Evolutionary conservation across 495 filamentous ascomycete genomes (phyloP).

Genomic region (Alectoria sarmentosa): DNA sequence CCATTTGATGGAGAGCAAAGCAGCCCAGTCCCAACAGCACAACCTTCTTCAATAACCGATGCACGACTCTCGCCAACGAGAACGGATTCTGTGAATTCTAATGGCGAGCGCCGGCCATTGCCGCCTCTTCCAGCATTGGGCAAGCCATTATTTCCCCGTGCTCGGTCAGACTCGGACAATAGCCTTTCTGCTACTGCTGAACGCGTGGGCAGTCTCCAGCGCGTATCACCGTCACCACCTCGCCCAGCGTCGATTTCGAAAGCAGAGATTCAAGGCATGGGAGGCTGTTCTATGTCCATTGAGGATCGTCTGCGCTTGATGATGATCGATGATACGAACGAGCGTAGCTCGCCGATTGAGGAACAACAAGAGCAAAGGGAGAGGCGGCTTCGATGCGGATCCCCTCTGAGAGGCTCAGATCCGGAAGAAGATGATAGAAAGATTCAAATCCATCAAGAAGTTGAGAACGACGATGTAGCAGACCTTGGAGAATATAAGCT

Average conservation of each 20-base stretch:
- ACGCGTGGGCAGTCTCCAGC: constrained; percentile 49
- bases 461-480: constrained; percentile 45
- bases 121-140: constrained; percentile 61
- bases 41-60: constrained; percentile 37
- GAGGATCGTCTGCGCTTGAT: constrained; percentile 77
- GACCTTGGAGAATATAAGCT: constrained; percentile 55
- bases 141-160: constrained; percentile 30
- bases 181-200: constrained; percentile 57
- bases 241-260: constrained; percentile 55
- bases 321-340: constrained; percentile 62
- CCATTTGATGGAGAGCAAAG: constrained; percentile 58
- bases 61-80: constrained; percentile 30
- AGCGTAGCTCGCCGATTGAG: constrained; percentile 35
- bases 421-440: constrained; percentile 37
- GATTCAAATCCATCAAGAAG: constrained; percentile 34
- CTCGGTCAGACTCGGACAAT: constrained; percentile 39
- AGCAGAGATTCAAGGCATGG: constrained; percentile 61
- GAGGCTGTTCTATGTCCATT: constrained; percentile 62
- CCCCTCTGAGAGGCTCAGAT: constrained; percentile 23
- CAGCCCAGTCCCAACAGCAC: constrained; percentile 52
- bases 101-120: constrained; percentile 64
- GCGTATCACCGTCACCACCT: constrained; percentile 60
- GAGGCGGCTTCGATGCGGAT: constrained; percentile 42
- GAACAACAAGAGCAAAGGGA: constrained; percentile 46
- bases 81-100: constrained; percentile 57